A percentile compares a stretch with the other conserved stretches of the same genome.
phyloP scores from a whole-genome alignment of 1,139 yeast species.

The Candida sanyaensis region DNA sequence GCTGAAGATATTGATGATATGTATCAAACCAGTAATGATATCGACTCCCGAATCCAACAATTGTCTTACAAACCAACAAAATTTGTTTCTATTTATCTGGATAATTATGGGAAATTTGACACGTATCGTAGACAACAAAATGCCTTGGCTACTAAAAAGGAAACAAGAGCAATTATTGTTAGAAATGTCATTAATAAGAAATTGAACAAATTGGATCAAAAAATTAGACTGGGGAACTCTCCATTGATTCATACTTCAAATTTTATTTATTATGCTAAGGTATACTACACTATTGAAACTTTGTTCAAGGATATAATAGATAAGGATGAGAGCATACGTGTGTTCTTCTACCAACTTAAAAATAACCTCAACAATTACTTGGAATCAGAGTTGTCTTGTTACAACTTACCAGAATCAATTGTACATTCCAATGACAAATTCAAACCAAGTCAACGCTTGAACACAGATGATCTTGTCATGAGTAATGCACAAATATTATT shows the following conservation, averaged over 20 bases:
- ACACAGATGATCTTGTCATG: slow-evolving; percentile 11
- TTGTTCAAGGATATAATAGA: slow-evolving; percentile 24
- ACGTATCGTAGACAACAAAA: slow-evolving; percentile 18
- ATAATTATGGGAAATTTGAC: slow-evolving; percentile 23
- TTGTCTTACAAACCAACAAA: slow-evolving; percentile 34
- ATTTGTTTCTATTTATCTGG: slow-evolving; percentile 30
- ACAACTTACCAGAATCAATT: slow-evolving; percentile 16
- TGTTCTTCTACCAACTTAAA: slow-evolving; percentile 25
- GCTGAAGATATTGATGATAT: slow-evolving; percentile 68
- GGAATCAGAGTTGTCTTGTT: slow-evolving; percentile 28
- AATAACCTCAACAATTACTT: slow-evolving; percentile 25
- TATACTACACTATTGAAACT: slow-evolving; percentile 33
- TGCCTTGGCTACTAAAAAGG: slow-evolving; percentile 18
- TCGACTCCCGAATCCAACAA: slow-evolving; percentile 31
- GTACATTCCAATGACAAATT: slow-evolving; percentile 18
- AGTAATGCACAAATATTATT: slow-evolving; percentile 4
- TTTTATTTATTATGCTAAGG: slow-evolving; percentile 36
- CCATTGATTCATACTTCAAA: slow-evolving; percentile 27
- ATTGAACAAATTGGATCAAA: slow-evolving; percentile 22
- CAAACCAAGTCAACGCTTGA: slow-evolving; percentile 17
- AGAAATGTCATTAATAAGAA: slow-evolving; percentile 31
- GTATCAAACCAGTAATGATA: slow-evolving; percentile 38
- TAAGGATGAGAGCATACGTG: slow-evolving; percentile 16
- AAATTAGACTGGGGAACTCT: slow-evolving; percentile 8
- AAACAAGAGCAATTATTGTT: slow-evolving; percentile 22